Evolutionary conservation across 352 stramenopile genomes (phyloP), one percentile per base, ranked within the genome.

Genomic region (Phytophthora fragariae): DNA sequence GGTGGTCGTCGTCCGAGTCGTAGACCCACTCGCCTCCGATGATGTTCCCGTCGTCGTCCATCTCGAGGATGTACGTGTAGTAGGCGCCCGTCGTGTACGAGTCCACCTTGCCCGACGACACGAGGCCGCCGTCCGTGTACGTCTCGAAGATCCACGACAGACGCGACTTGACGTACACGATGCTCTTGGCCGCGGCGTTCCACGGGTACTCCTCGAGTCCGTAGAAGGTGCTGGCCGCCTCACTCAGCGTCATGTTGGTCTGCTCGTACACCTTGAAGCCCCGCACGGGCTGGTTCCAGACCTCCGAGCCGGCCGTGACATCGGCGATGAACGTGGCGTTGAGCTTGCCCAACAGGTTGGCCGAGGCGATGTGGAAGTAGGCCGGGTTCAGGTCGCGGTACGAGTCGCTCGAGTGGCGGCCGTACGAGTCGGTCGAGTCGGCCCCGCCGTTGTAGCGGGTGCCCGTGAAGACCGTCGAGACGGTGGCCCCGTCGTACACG

Each of bases 231-330:
- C 60, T 31, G 0, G 80, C 80, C 0, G 78, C 80, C 1, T 84
- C 31, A n/a, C 75, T 44, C 0, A 73, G 68, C 2, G 68, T 65
- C 71, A 89, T 73, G 2, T 68, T 60, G 0, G 73, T 70, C 69
- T 77, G 50, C 31, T 83, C 62, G 41, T 70, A 56, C 14, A 89
- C 65, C 57, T 80, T 70, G 65, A 86, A 90, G 44, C 72, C 77
- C 37, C 65, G 60, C 41, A 91, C 74, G 3, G 84, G 82, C 52
- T 86, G 79, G 73, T 91, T 91, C 74, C 79, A 89, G 24, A 90
- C 82, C 54, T 82, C 68, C 0, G 52, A 57, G 6, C 69, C 72
- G 19, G 76, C 73, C 2, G 72, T 71, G 15, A 86, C 68, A 62
- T 91, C 83, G 3, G 76, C 63, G 15, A 89, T 69, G 62, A 89